Evolutionary conservation across 768 basidiomycete genomes (phyloP), one percentile per base, ranked within the genome.

Genomic region (Pulveroboletus sp.): DNA sequence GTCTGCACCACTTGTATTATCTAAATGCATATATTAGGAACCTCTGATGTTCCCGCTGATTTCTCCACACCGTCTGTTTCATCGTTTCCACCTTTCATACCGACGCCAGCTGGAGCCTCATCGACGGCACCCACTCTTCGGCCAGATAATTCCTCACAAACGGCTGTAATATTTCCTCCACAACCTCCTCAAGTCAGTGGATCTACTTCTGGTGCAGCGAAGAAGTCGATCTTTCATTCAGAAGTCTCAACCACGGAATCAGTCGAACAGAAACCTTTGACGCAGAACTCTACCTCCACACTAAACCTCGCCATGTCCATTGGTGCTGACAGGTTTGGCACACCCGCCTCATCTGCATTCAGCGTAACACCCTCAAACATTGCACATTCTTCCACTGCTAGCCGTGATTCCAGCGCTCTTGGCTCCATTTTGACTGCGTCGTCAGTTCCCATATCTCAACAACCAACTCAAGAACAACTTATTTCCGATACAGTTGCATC

Each of bases 201-300:
- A 26, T 26, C 39, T 40, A 1, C 36, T 36, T 33, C 43, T 38
- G 35, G 30, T 3, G 2, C 40, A 28, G 6, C 36, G 10, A 51
- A 47, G 27, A 43, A 47, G 15, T 21, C 47, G 35, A 11, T n/a
- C 11, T 42, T 40, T 33, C 33, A 39, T 5, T 33, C 56, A 31
- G 61, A 53, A 49, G 10, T 28, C 11, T 49, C 46, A 5, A 24
- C 50, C 35, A 18, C 47, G 14, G 56, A 46, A 44, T 31, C 37
- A 18, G 56, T 67, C 14, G 55, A 60, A 28, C 27, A 28, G 5
- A 28, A 28, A n/a, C 58, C 57, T 33, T 51, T 56, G 27, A 65
- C 57, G 7, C 43, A 56, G 5, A 50, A 8, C 0, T 67, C 63
- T 36, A 45, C 44, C 26, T 63, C 51, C 3, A 42, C 43, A 45